These are phyloP conservation scores for Saccharomycopsis sp. DNA, from an alignment of 805 yeast genomes.

Conservation along the genomic window DNA sequence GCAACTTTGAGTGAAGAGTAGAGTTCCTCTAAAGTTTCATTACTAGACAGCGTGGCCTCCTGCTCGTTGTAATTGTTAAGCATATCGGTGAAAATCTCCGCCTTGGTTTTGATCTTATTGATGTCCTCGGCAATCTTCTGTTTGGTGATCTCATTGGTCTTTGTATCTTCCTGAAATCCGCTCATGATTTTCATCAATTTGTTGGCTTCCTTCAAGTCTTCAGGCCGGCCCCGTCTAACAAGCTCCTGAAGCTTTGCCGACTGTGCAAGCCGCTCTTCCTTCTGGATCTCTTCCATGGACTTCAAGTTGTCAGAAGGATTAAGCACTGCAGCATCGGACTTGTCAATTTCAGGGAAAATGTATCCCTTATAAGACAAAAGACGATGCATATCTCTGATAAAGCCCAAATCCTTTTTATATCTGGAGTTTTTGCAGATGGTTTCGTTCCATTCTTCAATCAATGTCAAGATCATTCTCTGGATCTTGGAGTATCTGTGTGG, in stretches of 20 bases:
- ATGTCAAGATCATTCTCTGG: constrained; percentile 79
- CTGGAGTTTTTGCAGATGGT: constrained; percentile 86
- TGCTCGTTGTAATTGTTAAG: constrained; percentile 24
- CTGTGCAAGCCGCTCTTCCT: constrained; percentile 89
- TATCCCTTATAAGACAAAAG: constrained; percentile 86
- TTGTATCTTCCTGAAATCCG: constrained; percentile 83
- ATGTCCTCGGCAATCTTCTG: constrained; percentile 79
- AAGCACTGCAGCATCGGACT: constrained; percentile 88
- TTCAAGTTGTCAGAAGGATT: constrained; percentile 84
- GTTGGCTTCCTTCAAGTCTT: constrained; percentile 93
- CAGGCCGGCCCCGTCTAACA: constrained; percentile 91
- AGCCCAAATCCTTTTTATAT: constrained; percentile 87
- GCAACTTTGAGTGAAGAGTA: constrained; percentile 73
- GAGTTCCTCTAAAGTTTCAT: constrained; percentile 76
- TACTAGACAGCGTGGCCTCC: constrained; percentile 33
- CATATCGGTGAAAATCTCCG: constrained; percentile 86
- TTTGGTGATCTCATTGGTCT: constrained; percentile 56
- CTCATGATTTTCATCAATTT: constrained; percentile 97
- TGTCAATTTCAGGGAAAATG: constrained; percentile 82
- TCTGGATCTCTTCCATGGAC: constrained; percentile 82
- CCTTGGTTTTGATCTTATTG: constrained; percentile 76
- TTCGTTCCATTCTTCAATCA: constrained; percentile 95
- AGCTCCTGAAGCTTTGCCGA: constrained; percentile 93
- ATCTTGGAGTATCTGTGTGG: constrained; percentile 77
- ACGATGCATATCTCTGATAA: constrained; percentile 93